These are phyloP conservation scores for Allium sativum DNA, from an alignment of 106 monocot genomes.

Conservation along the genomic window DNA sequence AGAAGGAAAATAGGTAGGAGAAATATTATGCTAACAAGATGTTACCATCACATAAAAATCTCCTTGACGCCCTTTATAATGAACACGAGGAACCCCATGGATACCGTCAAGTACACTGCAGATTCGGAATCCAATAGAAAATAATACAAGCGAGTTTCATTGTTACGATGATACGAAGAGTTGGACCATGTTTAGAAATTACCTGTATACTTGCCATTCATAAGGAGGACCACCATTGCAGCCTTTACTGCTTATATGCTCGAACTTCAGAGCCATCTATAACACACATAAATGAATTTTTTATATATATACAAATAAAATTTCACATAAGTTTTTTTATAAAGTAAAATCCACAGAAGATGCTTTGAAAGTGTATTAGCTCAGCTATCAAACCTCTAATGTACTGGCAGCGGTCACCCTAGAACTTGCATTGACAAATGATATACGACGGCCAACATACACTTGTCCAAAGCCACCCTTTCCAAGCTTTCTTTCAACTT, in stretches of 20 bases:
- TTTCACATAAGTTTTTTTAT: not conserved
- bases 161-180: not conserved
- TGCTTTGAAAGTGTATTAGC: not conserved
- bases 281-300: not conserved
- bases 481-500: slow-evolving; percentile 55
- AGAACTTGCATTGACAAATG: slow-evolving; percentile 25
- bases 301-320: not conserved
- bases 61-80: slow-evolving; percentile 81
- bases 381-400: slow-evolving; percentile 37
- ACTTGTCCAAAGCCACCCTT: slow-evolving; percentile 83
- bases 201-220: slow-evolving; percentile 94
- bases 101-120: slow-evolving; percentile 73
- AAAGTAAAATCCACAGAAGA: not conserved
- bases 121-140: not conserved
- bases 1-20: not conserved
- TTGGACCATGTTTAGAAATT: not conserved
- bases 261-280: slow-evolving; percentile 82
- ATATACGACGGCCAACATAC: slow-evolving; percentile 51
- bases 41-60: slow-evolving; percentile 89
- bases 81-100: slow-evolving; percentile 85
- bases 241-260: slow-evolving; percentile 83
- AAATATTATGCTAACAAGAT: slow-evolving; percentile 4
- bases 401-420: slow-evolving; percentile 35
- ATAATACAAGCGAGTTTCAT: not conserved
- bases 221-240: slow-evolving; percentile 70